Conservation (phyloP, 495 filamentous ascomycete species). For the Lichenothelia convexa region DNA sequence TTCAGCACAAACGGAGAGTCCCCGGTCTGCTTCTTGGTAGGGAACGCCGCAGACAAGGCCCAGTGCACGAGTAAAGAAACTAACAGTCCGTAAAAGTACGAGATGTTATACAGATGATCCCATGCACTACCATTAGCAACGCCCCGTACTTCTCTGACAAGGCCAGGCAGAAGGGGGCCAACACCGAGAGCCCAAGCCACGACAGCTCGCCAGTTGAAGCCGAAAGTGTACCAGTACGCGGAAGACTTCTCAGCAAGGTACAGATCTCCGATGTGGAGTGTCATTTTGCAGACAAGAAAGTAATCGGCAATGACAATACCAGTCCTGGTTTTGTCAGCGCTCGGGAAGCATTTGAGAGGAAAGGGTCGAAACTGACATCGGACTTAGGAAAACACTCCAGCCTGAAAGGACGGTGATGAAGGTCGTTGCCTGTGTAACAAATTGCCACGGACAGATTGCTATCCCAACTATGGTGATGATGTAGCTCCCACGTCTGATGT, state of each 20-base stretch:
- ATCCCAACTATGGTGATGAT: constrained; percentile 26
- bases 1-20: too few relatives aligned
- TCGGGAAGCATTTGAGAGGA: too few relatives aligned
- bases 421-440: constrained; percentile 25
- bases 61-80: too few relatives aligned
- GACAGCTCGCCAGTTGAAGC: constrained; percentile 25
- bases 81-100: too few relatives aligned
- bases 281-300: constrained; percentile 22
- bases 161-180: constrained; percentile 25
- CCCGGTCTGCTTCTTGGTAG: too few relatives aligned
- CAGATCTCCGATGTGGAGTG: constrained; percentile 21
- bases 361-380: too few relatives aligned
- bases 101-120: constrained; percentile 13
- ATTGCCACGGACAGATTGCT: constrained; percentile 31
- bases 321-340: too few relatives aligned
- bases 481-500: constrained; percentile 21
- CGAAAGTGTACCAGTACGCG: constrained; percentile 28
- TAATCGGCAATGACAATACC: constrained; percentile 30
- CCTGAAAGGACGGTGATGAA: constrained; percentile 29
- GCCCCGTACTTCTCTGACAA: constrained; percentile 16
- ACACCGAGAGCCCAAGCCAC: constrained; percentile 24
- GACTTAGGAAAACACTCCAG: constrained; percentile 28
- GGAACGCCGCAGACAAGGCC: too few relatives aligned
- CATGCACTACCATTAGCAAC: constrained; percentile 24
- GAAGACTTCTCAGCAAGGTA: constrained; percentile 23